A percentile compares a stretch with the other conserved stretches of the same genome.
These are phyloP conservation scores for Ceriops tagal DNA, from an alignment of 345 rosid species.

Conservation along the genomic window DNA sequence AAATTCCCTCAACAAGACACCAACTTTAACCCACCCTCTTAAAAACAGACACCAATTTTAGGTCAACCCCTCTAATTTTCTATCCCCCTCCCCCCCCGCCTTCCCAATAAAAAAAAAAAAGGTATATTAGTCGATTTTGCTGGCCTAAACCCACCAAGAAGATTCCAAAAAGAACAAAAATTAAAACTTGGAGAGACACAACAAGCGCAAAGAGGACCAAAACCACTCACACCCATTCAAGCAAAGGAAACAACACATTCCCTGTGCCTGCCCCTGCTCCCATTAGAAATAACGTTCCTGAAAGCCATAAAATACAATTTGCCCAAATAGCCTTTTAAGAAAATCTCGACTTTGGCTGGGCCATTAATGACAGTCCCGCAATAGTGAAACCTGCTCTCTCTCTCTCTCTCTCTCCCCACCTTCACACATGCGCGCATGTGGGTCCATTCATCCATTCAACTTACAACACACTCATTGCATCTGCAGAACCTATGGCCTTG, in stretches of 20 bases:
- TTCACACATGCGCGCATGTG: constrained; percentile 45
- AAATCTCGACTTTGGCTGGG: constrained; percentile 22
- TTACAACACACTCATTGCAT: constrained; percentile 58
- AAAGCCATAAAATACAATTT: constrained; percentile 19
- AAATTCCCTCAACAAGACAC: constrained; percentile 21
- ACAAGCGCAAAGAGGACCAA: constrained; percentile 30
- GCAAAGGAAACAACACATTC: constrained; percentile 19
- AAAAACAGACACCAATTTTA: constrained; percentile 22
- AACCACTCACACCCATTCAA: constrained; percentile 31
- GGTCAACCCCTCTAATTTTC: constrained; percentile 39
- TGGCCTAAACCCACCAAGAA: constrained; percentile 28
- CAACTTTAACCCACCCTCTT: neutral
- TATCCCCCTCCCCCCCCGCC: neutral
- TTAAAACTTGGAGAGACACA: constrained; percentile 14
- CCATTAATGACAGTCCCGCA: constrained; percentile 27
- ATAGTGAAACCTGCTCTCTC: neutral
- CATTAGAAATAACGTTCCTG: constrained; percentile 11
- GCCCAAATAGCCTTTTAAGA: constrained; percentile 29
- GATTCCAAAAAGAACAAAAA: constrained; percentile 26
- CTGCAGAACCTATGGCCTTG: constrained; percentile 23
- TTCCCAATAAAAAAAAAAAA: constrained; percentile 9
- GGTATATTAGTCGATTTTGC: neutral
- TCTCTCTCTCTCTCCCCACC: neutral
- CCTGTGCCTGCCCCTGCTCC: neutral
- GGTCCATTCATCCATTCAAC: constrained; percentile 50